Percentiles rank a stretch among this genome's conserved stretches.
Evolutionary conservation across 2,329 filamentous ascomycete genomes (phyloP).

Genomic region (Byssochlamys sp.): DNA sequence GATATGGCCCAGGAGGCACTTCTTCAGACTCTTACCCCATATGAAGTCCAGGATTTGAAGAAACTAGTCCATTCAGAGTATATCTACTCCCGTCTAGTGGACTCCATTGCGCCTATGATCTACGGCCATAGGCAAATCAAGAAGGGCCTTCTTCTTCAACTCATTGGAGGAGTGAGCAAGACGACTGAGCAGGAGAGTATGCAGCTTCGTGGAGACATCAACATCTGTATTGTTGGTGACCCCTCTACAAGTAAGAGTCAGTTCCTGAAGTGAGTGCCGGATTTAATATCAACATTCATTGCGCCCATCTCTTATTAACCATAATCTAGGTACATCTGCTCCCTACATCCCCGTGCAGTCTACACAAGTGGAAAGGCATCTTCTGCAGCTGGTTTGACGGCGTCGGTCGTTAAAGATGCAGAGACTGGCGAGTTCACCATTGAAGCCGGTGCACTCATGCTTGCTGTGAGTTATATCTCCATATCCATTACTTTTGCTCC

Average conservation of each 20-base stretch:
- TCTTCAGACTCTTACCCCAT: constrained; percentile 69
- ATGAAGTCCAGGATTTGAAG: constrained; percentile 85
- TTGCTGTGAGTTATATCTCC: constrained; percentile 49
- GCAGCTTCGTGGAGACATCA: constrained; percentile 92
- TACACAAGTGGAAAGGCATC: constrained; percentile 98
- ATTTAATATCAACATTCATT: not conserved
- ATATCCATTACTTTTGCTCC: not conserved
- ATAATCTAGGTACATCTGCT: constrained; percentile 67
- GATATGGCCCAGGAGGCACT: constrained; percentile 82
- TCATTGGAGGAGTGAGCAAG: constrained; percentile 93
- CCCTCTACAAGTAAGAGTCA: constrained; percentile 96
- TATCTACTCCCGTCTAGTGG: constrained; percentile 84
- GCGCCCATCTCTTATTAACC: not conserved
- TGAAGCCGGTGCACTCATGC: constrained; percentile 93
- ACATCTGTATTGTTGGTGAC: constrained; percentile 96
- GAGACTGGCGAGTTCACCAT: constrained; percentile 98
- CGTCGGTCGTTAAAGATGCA: constrained; percentile 93
- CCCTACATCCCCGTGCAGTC: constrained; percentile 87
- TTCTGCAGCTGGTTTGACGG: constrained; percentile 91
- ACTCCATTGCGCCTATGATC: constrained; percentile 90
- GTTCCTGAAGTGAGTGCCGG: constrained; percentile 62
- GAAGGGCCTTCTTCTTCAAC: constrained; percentile 84
- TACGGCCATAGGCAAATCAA: constrained; percentile 97
- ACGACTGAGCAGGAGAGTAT: constrained; percentile 77
- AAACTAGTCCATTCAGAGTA: constrained; percentile 90